Evolutionary conservation across 2,329 filamentous ascomycete genomes (phyloP), one percentile per base, ranked within the genome.

Genomic region (Exophiala oligosperma): DNA sequence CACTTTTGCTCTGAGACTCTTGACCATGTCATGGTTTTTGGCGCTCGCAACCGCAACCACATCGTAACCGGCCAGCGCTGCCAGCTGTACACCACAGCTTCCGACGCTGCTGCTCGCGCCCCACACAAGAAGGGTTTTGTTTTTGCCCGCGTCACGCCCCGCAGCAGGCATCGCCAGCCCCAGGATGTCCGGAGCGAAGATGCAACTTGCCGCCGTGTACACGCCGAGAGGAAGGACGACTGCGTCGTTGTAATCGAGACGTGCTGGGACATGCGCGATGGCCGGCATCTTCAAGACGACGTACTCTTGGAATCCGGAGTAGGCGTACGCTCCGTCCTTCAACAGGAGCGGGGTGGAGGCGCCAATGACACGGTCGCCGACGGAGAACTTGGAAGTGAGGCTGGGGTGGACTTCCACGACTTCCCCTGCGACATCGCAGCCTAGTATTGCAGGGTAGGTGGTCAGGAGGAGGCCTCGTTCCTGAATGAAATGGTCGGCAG

Each of bases 391-490:
- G 4, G 71, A 72, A 3, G 80, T 78, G 7, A 68, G 70, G 12
- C 73, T 68, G 12, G 78, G 78, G 46, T 64, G 67, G 5, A 81
- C 71, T 62, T 79, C 77, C 21, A 76, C 64, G 2, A 81, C 71
- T 60, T 78, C 74, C 8, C 78, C 78, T 1, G 78, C 77, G 12
- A 78, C 69, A 62, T 80, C 78, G 11, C 64, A 67, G n/a, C 78
- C 79, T 26, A 76, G 64, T 26, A 76, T 69, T 14, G 65, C 66
- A 1, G 74, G 73, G 57, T 75, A 76, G 3, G 40, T 29, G 6
- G 41, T 32, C 11, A 43, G 21, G 23, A 59, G 56, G 12, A 50
- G 32, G 32, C 58, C 58, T 8, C 21, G 46, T 2, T 37, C 37
- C 26, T 60, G 58, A 12, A 60, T 54, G 12, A 41, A 38, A 51